phyloP scores from a whole-genome alignment of 2,329 filamentous ascomycete species.

The Didymella sp. region DNA sequence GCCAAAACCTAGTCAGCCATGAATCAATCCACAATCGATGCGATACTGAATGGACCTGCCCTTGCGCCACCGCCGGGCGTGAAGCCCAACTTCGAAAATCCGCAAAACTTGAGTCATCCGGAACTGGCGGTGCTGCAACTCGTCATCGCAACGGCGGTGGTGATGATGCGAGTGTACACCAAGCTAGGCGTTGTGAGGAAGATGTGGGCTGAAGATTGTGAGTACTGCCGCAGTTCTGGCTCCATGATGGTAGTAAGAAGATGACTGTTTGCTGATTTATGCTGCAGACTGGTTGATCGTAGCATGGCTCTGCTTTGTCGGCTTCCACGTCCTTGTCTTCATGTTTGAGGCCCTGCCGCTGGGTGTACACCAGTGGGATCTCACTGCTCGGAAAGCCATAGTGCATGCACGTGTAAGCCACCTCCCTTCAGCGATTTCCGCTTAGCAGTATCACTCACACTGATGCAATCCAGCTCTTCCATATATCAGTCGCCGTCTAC shows the following conservation, averaged over 20 bases:
- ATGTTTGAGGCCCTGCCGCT: slow-evolving; percentile 16
- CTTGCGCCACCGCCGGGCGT: slow-evolving; percentile 18
- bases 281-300: slow-evolving; percentile 18
- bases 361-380: slow-evolving; percentile 23
- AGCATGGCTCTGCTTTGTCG: slow-evolving; percentile 17
- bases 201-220: slow-evolving; percentile 24
- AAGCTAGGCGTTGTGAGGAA: slow-evolving; percentile 16
- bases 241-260: background rate
- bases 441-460: background rate
- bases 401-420: slow-evolving; percentile 15
- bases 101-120: slow-evolving; percentile 10
- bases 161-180: slow-evolving; percentile 17
- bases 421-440: background rate
- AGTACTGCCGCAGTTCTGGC: background rate
- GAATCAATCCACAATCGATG: slow-evolving; percentile 1
- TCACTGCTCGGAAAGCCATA: slow-evolving; percentile 18
- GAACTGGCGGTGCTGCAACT: slow-evolving; percentile 18
- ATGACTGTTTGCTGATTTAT: background rate
- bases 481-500: slow-evolving; percentile 23
- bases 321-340: slow-evolving; percentile 20
- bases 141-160: slow-evolving; percentile 14
- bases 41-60: slow-evolving; percentile 16
- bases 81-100: slow-evolving; percentile 18
- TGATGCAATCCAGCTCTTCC: slow-evolving; percentile 16
- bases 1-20: background rate